Evolutionary conservation across 441 rosid genomes (phyloP).

Genomic region (Aquilaria agallochum): DNA sequence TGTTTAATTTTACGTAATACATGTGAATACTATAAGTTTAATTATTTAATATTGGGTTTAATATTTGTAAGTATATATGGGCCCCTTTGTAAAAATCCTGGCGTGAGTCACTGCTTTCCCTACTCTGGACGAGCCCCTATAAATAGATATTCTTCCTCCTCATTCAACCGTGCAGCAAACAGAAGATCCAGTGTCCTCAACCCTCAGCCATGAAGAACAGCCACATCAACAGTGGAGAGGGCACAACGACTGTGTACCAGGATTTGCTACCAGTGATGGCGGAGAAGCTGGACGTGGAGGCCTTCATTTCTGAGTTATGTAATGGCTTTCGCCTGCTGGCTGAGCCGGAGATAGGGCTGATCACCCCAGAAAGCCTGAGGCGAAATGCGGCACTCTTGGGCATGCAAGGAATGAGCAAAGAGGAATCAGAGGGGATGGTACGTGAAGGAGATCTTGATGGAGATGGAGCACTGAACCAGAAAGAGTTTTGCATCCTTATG

Average conservation of each 20-base stretch:
- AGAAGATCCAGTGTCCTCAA: neutral
- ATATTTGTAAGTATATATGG: no score
- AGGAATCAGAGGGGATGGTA: constrained; percentile 71
- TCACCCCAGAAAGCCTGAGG: constrained; percentile 65
- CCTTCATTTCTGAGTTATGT: constrained; percentile 69
- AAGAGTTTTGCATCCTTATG: constrained; percentile 85
- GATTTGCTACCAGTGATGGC: constrained; percentile 85
- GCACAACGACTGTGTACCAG: constrained; percentile 35
- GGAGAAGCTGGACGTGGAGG: constrained; percentile 73
- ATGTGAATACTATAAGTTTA: no score
- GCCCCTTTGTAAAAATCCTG: no score
- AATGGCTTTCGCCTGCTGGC: constrained; percentile 76
- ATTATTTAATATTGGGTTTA: no score
- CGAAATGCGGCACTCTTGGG: constrained; percentile 67
- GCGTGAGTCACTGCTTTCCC: no score
- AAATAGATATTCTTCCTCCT: no score
- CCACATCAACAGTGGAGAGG: neutral
- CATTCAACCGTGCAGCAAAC: neutral
- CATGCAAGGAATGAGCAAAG: constrained; percentile 67
- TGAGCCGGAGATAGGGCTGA: constrained; percentile 49
- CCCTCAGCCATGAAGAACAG: constrained; percentile 25
- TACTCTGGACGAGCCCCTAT: no score
- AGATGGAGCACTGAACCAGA: constrained; percentile 73
- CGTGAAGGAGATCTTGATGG: constrained; percentile 84
- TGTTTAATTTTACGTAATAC: no score